Conservation (phyloP, 768 basidiomycete genomes). For the Chalciporus chontae region DNA sequence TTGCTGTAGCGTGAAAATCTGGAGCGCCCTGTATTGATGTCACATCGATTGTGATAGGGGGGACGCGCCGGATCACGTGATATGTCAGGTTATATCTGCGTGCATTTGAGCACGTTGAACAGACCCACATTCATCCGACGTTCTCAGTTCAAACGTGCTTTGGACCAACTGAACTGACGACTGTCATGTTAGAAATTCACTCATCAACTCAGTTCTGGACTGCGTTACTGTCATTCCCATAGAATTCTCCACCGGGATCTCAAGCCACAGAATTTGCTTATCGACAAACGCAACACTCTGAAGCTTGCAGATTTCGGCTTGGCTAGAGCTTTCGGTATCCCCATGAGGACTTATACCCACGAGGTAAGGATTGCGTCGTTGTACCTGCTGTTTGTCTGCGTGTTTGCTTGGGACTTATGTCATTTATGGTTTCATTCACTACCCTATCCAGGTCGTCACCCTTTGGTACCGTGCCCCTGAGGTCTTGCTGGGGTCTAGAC, state of each 20-base stretch:
- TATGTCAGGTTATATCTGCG: conserved; percentile 4
- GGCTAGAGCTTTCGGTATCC: conserved; percentile 96
- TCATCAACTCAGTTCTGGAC: conserved; percentile 84
- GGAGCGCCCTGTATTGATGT: conserved; percentile 13
- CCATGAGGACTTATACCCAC: conserved; percentile 98
- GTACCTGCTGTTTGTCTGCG: background rate
- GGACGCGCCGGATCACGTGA: conserved; percentile 32
- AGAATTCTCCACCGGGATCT: conserved; percentile 96
- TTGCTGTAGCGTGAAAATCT: background rate
- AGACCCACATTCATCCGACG: background rate
- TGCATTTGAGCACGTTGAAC: background rate
- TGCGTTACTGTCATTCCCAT: conserved; percentile 93
- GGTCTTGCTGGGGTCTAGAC: conserved; percentile 90
- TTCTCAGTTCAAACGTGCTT: background rate
- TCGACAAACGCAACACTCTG: conserved; percentile 84
- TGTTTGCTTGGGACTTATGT: background rate
- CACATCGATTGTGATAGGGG: conserved; percentile 21
- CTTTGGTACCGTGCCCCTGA: conserved; percentile 99
- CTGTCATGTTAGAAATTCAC: conserved; percentile 81
- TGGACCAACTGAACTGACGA: conserved; percentile 9
- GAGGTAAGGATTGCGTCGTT: conserved; percentile 57
- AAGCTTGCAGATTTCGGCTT: conserved; percentile 97
- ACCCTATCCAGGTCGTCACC: conserved; percentile 78
- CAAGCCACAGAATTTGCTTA: conserved; percentile 94
- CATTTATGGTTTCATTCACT: conserved; percentile 8